phyloP scores from a whole-genome alignment of 257 asterid species.

The Solanum etuberosum region DNA sequence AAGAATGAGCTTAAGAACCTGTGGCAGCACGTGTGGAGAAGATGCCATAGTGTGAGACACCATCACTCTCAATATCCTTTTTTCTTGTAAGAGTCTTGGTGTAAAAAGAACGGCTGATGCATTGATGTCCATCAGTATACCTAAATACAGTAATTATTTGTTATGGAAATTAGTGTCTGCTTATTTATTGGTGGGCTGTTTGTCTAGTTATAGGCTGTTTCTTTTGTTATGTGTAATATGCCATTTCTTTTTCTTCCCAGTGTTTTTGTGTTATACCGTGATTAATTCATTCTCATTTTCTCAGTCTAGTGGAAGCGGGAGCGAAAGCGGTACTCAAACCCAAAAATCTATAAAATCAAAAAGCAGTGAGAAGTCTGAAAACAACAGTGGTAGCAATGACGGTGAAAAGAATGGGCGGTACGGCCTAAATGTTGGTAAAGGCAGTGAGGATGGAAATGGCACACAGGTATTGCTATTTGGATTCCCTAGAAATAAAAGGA shows the following conservation, averaged over 20 bases:
- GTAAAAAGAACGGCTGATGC: neutral
- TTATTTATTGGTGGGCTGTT: neutral
- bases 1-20: slow-evolving; percentile 93
- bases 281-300: neutral
- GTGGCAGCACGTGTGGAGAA: slow-evolving; percentile 97
- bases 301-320: slow-evolving; percentile 96
- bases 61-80: neutral
- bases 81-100: neutral
- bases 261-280: neutral
- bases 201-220: neutral
- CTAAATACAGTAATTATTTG: neutral
- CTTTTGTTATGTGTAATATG: neutral
- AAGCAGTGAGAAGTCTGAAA: slow-evolving; percentile 34
- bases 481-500: neutral
- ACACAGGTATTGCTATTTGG: slow-evolving; percentile 35
- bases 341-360: slow-evolving; percentile 59
- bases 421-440: slow-evolving; percentile 30
- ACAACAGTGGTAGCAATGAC: slow-evolving; percentile 35
- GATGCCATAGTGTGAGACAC: slow-evolving; percentile 75
- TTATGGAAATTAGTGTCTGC: neutral
- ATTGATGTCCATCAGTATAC: slow-evolving; percentile 16
- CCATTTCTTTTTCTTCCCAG: neutral
- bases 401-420: slow-evolving; percentile 43
- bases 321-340: slow-evolving; percentile 71
- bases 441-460: slow-evolving; percentile 74